Conservation (phyloP, 129 eudicot genomes). For the Saussurea involucrata region DNA sequence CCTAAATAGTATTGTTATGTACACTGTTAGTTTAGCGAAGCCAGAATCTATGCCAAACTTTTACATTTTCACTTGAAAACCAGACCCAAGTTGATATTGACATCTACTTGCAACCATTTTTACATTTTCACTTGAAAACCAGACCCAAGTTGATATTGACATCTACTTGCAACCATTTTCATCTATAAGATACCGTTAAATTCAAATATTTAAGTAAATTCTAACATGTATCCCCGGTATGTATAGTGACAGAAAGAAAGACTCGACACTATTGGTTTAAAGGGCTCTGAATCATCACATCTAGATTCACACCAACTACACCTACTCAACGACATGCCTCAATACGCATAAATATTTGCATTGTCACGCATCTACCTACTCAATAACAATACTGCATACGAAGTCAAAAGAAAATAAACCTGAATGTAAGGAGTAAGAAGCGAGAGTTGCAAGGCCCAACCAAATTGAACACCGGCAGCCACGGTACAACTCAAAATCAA, state of each 20-base stretch:
- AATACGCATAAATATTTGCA: background rate
- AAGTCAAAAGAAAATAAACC: slow-evolving; percentile 27
- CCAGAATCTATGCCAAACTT: background rate
- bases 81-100: background rate
- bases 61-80: background rate
- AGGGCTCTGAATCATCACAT: background rate
- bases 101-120: background rate
- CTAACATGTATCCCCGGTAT: background rate
- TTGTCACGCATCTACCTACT: background rate
- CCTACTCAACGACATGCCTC: background rate
- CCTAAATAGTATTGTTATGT: slow-evolving; percentile 1
- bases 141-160: background rate
- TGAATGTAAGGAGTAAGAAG: slow-evolving; percentile 94
- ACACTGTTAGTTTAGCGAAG: background rate
- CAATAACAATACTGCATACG: background rate
- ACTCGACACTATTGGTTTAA: background rate
- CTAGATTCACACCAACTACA: slow-evolving; percentile 1
- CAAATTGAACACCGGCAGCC: slow-evolving; percentile 96
- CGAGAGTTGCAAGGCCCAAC: slow-evolving; percentile 96
- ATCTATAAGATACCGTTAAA: slow-evolving; percentile 2
- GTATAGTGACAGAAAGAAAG: background rate
- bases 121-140: too few species aligned
- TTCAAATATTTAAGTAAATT: background rate
- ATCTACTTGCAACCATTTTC: background rate
- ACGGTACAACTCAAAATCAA: slow-evolving; percentile 81